Evolutionary conservation across 495 filamentous ascomycete species (phyloP).

Genomic region (Chaetomium fimeti): DNA sequence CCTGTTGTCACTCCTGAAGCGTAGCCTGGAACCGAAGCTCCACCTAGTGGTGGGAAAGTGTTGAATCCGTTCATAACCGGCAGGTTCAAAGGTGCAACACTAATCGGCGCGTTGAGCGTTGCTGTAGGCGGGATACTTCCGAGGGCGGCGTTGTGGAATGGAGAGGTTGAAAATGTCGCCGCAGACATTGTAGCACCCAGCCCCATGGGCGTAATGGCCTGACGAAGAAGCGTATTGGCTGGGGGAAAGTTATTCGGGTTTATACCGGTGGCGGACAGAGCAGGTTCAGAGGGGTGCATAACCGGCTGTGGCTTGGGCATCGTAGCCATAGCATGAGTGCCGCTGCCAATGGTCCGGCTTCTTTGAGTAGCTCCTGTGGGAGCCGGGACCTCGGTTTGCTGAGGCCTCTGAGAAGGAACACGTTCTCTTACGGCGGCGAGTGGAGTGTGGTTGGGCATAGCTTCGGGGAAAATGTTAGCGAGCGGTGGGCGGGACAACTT

Average conservation of each 20-base stretch:
- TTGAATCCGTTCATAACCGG: conserved; percentile 5
- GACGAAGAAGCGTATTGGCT: neutral
- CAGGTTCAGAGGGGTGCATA: neutral
- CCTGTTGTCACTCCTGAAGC: neutral
- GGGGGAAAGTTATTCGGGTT: neutral
- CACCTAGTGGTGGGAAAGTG: conserved; percentile 16
- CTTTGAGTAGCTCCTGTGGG: neutral
- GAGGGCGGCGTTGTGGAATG: neutral
- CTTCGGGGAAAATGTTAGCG: conserved; percentile 28
- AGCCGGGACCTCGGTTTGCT: too few species aligned
- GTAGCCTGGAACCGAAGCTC: neutral
- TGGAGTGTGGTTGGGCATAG: neutral
- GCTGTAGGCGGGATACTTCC: neutral
- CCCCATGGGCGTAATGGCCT: neutral
- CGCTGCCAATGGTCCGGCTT: neutral
- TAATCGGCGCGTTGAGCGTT: neutral
- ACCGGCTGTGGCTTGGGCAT: neutral
- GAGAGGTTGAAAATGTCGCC: neutral
- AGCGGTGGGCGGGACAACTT: conserved; percentile 28
- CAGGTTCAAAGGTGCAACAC: neutral
- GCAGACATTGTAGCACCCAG: neutral
- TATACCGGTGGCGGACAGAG: neutral
- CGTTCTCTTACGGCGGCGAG: neutral
- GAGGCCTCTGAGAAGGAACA: neutral
- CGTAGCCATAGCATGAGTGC: neutral